Conservation (phyloP, 805 yeast genomes). For the Starmerella powellii region DNA sequence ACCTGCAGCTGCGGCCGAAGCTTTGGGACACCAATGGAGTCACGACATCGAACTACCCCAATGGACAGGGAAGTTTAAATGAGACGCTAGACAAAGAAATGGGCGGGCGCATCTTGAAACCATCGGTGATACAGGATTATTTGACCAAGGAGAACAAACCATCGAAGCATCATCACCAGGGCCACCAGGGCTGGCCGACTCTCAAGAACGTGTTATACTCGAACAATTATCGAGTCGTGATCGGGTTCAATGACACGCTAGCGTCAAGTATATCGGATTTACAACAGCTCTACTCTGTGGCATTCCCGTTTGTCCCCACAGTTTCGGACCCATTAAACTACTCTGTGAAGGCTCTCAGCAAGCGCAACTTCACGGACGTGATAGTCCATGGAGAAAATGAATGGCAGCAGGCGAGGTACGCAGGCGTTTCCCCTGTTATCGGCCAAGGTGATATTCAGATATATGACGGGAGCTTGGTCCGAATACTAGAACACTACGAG, state of each 20-base stretch:
- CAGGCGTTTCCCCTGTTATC: slow-evolving; percentile 61
- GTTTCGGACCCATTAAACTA: slow-evolving; percentile 4
- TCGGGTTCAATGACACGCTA: slow-evolving; percentile 2
- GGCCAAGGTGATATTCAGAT: slow-evolving; percentile 28
- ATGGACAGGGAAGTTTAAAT: slow-evolving; percentile 8
- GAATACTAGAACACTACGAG: slow-evolving; percentile 23
- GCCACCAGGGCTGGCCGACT: slow-evolving; percentile 19
- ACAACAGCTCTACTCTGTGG: background rate
- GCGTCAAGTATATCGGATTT: background rate
- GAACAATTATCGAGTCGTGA: slow-evolving; percentile 12
- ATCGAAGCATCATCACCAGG: background rate
- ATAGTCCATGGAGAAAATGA: background rate
- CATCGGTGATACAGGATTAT: background rate
- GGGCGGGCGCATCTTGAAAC: slow-evolving; percentile 17
- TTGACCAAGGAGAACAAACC: background rate
- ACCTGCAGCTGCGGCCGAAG: slow-evolving; percentile 30
- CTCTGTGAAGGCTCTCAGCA: slow-evolving; percentile 6
- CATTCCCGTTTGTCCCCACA: slow-evolving; percentile 8
- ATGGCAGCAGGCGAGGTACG: slow-evolving; percentile 27
- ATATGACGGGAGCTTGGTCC: slow-evolving; percentile 8
- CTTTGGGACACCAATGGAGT: slow-evolving; percentile 5
- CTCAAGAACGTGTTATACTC: slow-evolving; percentile 13
- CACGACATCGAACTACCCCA: too few relatives aligned
- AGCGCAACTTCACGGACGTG: slow-evolving; percentile 14
- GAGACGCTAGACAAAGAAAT: background rate